Percentiles rank a stretch among this genome's conserved stretches.
Conservation (phyloP, 2,329 filamentous ascomycete genomes). For the Claviceps pusilla region DNA sequence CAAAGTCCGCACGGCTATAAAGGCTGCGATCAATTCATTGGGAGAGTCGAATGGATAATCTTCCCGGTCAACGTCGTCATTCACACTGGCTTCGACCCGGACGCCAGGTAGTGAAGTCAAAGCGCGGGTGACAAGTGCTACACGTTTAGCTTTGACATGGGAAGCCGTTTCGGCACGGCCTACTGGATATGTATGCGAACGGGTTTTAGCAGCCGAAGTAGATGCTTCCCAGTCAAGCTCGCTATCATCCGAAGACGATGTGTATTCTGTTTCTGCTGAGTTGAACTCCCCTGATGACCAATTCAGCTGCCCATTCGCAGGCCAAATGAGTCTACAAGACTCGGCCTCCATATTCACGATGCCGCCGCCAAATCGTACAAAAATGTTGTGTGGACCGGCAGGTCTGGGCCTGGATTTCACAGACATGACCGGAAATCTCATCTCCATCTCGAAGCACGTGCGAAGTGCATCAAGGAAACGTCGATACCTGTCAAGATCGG, state of each 20-base stretch:
- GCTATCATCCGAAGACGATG: slow-evolving; percentile 8
- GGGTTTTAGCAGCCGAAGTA: too few relatives aligned
- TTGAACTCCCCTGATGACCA: not conserved
- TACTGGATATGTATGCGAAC: not conserved
- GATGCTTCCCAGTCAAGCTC: slow-evolving; percentile 1
- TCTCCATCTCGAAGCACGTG: slow-evolving; percentile 31
- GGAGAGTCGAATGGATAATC: slow-evolving; percentile 8
- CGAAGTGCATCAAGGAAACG: slow-evolving; percentile 18
- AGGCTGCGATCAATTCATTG: slow-evolving; percentile 35
- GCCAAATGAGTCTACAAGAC: slow-evolving; percentile 10
- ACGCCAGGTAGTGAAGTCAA: slow-evolving; percentile 13
- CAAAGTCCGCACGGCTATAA: slow-evolving; percentile 41
- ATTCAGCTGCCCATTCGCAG: slow-evolving; percentile 13
- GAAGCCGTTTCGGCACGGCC: not conserved
- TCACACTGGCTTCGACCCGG: not conserved
- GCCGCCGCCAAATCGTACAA: slow-evolving; percentile 14
- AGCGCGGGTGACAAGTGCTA: slow-evolving; percentile 15
- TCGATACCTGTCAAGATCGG: slow-evolving; percentile 5
- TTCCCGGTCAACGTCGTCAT: not conserved
- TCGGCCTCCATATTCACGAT: not conserved
- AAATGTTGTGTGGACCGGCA: slow-evolving; percentile 20
- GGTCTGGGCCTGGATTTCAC: slow-evolving; percentile 8
- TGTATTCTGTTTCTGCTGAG: not conserved
- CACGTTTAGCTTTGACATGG: slow-evolving; percentile 13
- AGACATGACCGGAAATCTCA: slow-evolving; percentile 19